Evolutionary conservation across 1,284 basidiomycete species (phyloP), one percentile per base, ranked within the genome.

Genomic region (Cryptococcus maquisensis): DNA sequence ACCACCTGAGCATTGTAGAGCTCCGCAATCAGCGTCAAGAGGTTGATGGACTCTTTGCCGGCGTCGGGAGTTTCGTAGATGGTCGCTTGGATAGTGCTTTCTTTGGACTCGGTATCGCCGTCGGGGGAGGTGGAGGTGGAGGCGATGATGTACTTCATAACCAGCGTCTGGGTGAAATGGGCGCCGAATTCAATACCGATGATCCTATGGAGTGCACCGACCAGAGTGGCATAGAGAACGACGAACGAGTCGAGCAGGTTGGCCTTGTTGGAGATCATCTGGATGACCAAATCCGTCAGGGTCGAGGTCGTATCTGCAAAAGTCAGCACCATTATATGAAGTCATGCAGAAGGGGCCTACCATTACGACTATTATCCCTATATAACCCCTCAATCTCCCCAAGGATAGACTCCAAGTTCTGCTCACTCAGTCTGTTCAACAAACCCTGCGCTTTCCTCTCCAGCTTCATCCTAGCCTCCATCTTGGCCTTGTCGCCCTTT

Each of bases 1-100:
- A 98, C 82, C 23, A 98, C 89, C 73, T 91, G 88, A 67, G 97
- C 90, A 72, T 98, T 98, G 79, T 98, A 98, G 37, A 98, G 78
- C 70, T 98, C 91, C 3, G 91, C 88, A 21, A 97, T 79, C 9
- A 98, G 81, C 0, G 90, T 84, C 35, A 94, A 81, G 28, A 99
- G 77, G 72, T 98, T 98, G 16, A 88, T 84, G 58, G 86, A 86
- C 72, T 96, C 90, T 74, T 97, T 97, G 32, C 87, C 86, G 9
- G 77, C 65, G 8, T 73, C 72, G 2, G 65, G 62, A 12, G 67
- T 63, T 41, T 68, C 62, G 51, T 68, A 70, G n/a, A 68, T 54
- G 13, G 59, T 66, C 4, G 63, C 61, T 36, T 65, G 59, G 20
- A 62, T 41, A 26, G 53, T 52, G 21, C 49, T 56, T 1, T 44